These are phyloP conservation scores for Strigomonas oncopelti DNA, from an alignment of 208 protist genomes.

Conservation along the genomic window DNA sequence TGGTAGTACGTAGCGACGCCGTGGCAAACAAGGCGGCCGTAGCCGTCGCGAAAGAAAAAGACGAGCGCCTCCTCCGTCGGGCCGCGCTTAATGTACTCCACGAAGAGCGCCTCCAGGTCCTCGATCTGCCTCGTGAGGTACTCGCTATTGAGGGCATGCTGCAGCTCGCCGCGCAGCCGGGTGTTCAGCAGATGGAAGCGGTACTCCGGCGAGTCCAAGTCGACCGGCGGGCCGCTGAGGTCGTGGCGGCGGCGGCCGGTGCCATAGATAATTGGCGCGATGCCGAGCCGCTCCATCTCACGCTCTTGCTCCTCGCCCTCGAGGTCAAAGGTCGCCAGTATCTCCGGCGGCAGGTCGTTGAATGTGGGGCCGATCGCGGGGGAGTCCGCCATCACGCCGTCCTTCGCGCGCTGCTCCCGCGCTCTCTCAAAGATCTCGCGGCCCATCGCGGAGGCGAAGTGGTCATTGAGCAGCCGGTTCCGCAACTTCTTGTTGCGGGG, in stretches of 20 bases:
- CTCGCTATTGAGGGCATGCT: constrained; percentile 79
- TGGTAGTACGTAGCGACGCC: constrained; percentile 82
- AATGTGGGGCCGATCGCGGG: constrained; percentile 42
- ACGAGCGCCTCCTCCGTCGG: constrained; percentile 47
- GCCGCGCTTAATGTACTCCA: constrained; percentile 40
- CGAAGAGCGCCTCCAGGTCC: constrained; percentile 72
- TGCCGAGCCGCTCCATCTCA: constrained; percentile 34
- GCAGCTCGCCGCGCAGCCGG: constrained; percentile 70
- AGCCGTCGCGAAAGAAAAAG: constrained; percentile 81
- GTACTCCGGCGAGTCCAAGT: constrained; percentile 60
- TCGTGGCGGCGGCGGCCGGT: neutral
- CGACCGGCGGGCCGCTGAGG: constrained; percentile 10
- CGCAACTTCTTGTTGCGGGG: constrained; percentile 72
- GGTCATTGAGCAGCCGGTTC: constrained; percentile 81
- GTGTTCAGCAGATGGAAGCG: constrained; percentile 70
- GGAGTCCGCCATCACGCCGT: constrained; percentile 15
- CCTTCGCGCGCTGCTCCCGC: constrained; percentile 36
- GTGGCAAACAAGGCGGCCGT: constrained; percentile 82
- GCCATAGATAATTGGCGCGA: neutral
- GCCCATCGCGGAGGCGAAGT: constrained; percentile 60
- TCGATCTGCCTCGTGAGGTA: constrained; percentile 77
- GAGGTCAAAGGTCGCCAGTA: constrained; percentile 58
- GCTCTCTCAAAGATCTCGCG: constrained; percentile 47
- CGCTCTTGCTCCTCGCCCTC: constrained; percentile 57
- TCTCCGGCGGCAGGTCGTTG: constrained; percentile 45